A percentile compares a stretch with the other conserved stretches of the same genome.
Evolutionary conservation across 495 filamentous ascomycete genomes (phyloP).

Genomic region (Arthonia radiata): DNA sequence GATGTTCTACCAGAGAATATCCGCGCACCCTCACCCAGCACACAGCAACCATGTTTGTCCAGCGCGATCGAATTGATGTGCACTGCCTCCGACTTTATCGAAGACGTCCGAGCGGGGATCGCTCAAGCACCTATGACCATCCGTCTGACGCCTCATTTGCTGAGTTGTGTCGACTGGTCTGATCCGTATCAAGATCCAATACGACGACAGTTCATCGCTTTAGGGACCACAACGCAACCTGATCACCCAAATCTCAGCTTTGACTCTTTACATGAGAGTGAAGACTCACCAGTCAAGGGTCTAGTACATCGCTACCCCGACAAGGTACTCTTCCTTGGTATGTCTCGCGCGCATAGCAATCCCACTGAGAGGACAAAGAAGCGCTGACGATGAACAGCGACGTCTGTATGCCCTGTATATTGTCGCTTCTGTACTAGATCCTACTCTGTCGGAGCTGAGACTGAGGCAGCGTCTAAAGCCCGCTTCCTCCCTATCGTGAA

Average conservation of each 20-base stretch:
- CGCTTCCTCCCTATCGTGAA: slow-evolving; percentile 16
- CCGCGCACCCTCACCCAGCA: slow-evolving; percentile 4
- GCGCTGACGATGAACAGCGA: slow-evolving; percentile 14
- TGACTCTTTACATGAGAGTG: slow-evolving; percentile 21
- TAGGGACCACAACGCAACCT: slow-evolving; percentile 20
- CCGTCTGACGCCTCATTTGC: slow-evolving; percentile 27
- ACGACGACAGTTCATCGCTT: slow-evolving; percentile 26
- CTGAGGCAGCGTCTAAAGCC: slow-evolving; percentile 22
- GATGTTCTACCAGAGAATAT: slow-evolving; percentile 20
- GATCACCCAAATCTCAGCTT: slow-evolving; percentile 21
- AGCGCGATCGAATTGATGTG: no score
- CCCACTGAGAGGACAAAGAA: no score
- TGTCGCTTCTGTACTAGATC: slow-evolving; percentile 34
- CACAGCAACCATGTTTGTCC: slow-evolving; percentile 11
- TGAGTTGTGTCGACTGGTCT: slow-evolving; percentile 27
- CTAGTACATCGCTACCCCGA: slow-evolving; percentile 33
- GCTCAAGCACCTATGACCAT: slow-evolving; percentile 26
- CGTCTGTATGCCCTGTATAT: slow-evolving; percentile 30
- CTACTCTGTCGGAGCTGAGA: slow-evolving; percentile 26
- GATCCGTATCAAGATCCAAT: slow-evolving; percentile 29
- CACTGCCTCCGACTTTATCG: slow-evolving; percentile 22
- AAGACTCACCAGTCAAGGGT: slow-evolving; percentile 21
- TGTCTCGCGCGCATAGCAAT: no score
- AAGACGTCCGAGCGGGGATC: slow-evolving; percentile 24
- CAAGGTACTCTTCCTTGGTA: slow-evolving; percentile 32